Evolutionary conservation across 2,329 filamentous ascomycete species (phyloP).

Genomic region (Pseudogymnoascus sp.): DNA sequence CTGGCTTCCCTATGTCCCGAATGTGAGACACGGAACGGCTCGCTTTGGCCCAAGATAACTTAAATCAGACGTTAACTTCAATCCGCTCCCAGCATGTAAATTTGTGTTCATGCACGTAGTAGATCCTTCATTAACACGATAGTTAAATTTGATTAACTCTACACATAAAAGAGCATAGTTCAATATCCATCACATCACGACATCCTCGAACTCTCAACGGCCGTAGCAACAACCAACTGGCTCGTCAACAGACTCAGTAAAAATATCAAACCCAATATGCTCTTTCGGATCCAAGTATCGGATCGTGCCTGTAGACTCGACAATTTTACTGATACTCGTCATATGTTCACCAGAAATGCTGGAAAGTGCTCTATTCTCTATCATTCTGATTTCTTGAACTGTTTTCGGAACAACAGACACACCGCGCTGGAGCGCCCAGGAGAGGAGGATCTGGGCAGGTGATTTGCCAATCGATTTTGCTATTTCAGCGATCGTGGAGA

Average conservation of each 20-base stretch:
- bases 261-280: conserved; percentile 2
- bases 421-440: conserved; percentile 41
- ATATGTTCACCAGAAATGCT: too few relatives aligned
- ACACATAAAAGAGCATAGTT: neutral
- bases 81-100: neutral
- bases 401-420: conserved; percentile 45
- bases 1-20: neutral
- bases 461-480: conserved; percentile 36
- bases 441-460: conserved; percentile 38
- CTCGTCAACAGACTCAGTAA: neutral
- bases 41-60: neutral
- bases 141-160: neutral
- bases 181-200: too few relatives aligned
- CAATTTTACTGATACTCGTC: neutral
- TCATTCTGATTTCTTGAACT: conserved; percentile 28
- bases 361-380: too few relatives aligned
- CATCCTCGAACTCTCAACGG: neutral
- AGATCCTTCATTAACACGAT: neutral
- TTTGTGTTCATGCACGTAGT: neutral
- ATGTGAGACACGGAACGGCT: neutral
- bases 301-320: neutral
- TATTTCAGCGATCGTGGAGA: conserved; percentile 31
- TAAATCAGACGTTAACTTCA: neutral
- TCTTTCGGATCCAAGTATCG: neutral
- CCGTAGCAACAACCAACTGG: neutral